Base-by-base conservation (phyloP, 1,284 basidiomycete species). In the Volvariella surrecta region DNA sequence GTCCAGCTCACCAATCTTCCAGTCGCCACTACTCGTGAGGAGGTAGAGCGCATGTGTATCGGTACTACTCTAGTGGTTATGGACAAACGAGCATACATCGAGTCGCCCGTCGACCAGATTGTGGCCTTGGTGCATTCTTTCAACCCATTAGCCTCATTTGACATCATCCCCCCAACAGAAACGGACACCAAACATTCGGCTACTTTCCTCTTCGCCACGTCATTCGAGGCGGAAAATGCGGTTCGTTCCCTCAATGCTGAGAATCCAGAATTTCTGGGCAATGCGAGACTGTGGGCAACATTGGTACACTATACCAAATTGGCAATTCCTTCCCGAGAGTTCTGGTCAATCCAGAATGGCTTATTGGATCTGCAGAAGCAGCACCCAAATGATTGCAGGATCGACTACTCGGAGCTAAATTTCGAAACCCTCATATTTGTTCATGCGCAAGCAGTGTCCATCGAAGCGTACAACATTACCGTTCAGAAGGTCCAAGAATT, bases 1-100 rank as follows among this genome's bases (percentile, higher is more conserved):
- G 53, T 72, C 37, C 58, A 56, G 32, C 45, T 74, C 18, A 57
- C 55, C 10, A 59, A 59, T 28, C 50, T 74, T n/a, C 62, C 66
- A n/a, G 24, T 51, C 1, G 47, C 54, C 39, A 52, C 52, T 0
- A 57, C 58, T 20, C 54, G 56, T 40, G 47, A 53, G 2, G 59
- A 59, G 1, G 32, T 71, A 11, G 48, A 56, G 21, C 49, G 49
- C 19, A 50, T 66, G 18, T 68, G 62, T 10, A 43, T 42, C 11
- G 46, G 39, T 22, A 50, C 49, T 30, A 50, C 53, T 1, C 46
- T 62, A 3, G 51, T 63, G 15, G 59, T 58, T 1, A 45, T 65
- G 30, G 58, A 58, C 11, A 41, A 49, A 4, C 59, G 64, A 0
- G 59, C 59, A 2, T 71, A 71, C 46, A 47, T 41, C 3, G 47